Conservation (phyloP, 148 eudicot species). For the Arbutus unedo region DNA sequence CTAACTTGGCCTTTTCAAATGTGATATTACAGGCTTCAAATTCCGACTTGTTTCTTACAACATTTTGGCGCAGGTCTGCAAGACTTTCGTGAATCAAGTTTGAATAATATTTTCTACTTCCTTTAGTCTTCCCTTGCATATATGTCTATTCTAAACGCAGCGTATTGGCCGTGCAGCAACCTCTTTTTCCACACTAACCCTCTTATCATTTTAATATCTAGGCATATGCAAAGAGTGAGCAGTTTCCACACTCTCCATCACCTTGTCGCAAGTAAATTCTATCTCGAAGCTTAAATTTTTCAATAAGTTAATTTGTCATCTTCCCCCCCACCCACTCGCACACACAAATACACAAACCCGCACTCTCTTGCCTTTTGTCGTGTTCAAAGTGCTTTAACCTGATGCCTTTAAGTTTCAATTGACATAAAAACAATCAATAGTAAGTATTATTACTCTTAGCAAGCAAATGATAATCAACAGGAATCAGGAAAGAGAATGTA, state of each 20-base stretch:
- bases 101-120: not conserved
- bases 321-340: not conserved
- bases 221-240: constrained; percentile 79
- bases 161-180: not conserved
- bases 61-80: constrained; percentile 81
- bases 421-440: not conserved
- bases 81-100: constrained; percentile 4
- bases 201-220: constrained; percentile 24
- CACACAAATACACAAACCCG: not conserved
- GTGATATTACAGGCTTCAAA: constrained; percentile 53
- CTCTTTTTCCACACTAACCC: not conserved
- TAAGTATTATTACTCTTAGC: not conserved
- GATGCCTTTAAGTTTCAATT: not conserved
- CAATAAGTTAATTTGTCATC: constrained; percentile 2
- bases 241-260: constrained; percentile 83
- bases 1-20: constrained; percentile 16
- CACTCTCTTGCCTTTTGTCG: not conserved
- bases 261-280: constrained; percentile 73
- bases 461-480: not conserved
- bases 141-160: not conserved
- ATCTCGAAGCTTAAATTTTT: constrained; percentile 12
- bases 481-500: not conserved
- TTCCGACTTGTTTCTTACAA: constrained; percentile 87
- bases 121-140: not conserved
- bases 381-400: not conserved